Conservation (phyloP, 495 filamentous ascomycete species). For the Penicillium samsonianum region DNA sequence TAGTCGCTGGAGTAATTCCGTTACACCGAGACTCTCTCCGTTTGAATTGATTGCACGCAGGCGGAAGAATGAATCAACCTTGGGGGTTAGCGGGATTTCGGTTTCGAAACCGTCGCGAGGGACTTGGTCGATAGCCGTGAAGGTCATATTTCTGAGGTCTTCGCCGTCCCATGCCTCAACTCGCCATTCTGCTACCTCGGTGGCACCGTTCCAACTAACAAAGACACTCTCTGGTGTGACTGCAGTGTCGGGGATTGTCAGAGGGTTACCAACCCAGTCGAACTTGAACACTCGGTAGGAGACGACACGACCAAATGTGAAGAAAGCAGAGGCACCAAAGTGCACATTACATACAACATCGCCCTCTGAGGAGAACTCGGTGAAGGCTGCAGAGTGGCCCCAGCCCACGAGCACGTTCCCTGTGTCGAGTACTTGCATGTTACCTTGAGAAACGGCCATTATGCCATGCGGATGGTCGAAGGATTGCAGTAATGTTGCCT, state of each 20-base stretch:
- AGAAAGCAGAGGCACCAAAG: constrained; percentile 41
- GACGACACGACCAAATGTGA: constrained; percentile 39
- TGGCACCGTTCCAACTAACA: constrained; percentile 52
- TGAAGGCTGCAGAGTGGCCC: constrained; percentile 57
- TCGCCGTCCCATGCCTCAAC: constrained; percentile 35
- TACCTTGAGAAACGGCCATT: constrained; percentile 57
- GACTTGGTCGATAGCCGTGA: constrained; percentile 13
- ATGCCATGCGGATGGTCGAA: constrained; percentile 37
- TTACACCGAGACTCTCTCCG: constrained; percentile 19
- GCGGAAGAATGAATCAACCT: constrained; percentile 20
- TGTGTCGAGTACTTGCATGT: constrained; percentile 53
- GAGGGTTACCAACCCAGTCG: constrained; percentile 38
- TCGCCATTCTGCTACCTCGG: constrained; percentile 42
- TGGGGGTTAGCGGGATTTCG: constrained; percentile 12
- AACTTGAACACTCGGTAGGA: constrained; percentile 42
- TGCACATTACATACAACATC: constrained; percentile 48
- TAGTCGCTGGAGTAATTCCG: constrained; percentile 14
- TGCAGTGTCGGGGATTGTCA: constrained; percentile 31
- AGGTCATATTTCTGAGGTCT: constrained; percentile 22
- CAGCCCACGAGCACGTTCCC: constrained; percentile 60
- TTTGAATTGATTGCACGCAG: constrained; percentile 20
- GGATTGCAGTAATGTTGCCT: constrained; percentile 24
- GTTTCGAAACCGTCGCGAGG: constrained; percentile 28
- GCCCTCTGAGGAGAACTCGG: constrained; percentile 55
- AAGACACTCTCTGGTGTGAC: constrained; percentile 32